A percentile compares a stretch with the other conserved stretches of the same genome.
Evolutionary conservation across 1,284 basidiomycete species (phyloP).

Genomic region (Dichomitus squalens): DNA sequence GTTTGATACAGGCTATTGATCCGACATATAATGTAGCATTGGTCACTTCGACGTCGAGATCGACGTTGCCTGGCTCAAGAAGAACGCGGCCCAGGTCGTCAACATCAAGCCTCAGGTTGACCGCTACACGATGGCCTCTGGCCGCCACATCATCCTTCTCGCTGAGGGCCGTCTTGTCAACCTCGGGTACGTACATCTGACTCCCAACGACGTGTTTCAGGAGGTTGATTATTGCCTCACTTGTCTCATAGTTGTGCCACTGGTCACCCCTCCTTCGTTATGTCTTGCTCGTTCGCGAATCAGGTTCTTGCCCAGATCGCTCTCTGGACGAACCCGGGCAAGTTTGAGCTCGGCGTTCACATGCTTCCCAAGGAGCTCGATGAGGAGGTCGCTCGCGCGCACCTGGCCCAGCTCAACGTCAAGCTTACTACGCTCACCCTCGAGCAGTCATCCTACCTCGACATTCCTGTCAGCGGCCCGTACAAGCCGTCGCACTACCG

Average conservation of each 20-base stretch:
- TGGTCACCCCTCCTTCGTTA: constrained; percentile 96
- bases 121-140: constrained; percentile 90
- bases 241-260: constrained; percentile 65
- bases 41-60: constrained; percentile 99
- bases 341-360: constrained; percentile 94
- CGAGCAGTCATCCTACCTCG: constrained; percentile 90
- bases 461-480: constrained; percentile 87
- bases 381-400: constrained; percentile 97
- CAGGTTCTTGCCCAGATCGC: constrained; percentile 99
- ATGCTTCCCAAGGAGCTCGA: constrained; percentile 98
- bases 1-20: neutral
- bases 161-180: constrained; percentile 99
- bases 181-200: constrained; percentile 71
- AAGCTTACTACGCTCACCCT: constrained; percentile 86
- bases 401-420: constrained; percentile 90
- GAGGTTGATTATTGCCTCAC: neutral
- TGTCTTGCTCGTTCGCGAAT: constrained; percentile 99
- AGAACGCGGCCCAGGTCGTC: constrained; percentile 80
- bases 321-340: constrained; percentile 90
- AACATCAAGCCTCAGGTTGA: constrained; percentile 99
- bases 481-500: constrained; percentile 92
- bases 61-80: constrained; percentile 98
- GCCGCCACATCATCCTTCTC: constrained; percentile 95
- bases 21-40: constrained; percentile 57
- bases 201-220: neutral